A percentile compares a stretch with the other conserved stretches of the same genome.
phyloP scores from a whole-genome alignment of 1,284 basidiomycete genomes.

The Fomitopsis palustris region DNA sequence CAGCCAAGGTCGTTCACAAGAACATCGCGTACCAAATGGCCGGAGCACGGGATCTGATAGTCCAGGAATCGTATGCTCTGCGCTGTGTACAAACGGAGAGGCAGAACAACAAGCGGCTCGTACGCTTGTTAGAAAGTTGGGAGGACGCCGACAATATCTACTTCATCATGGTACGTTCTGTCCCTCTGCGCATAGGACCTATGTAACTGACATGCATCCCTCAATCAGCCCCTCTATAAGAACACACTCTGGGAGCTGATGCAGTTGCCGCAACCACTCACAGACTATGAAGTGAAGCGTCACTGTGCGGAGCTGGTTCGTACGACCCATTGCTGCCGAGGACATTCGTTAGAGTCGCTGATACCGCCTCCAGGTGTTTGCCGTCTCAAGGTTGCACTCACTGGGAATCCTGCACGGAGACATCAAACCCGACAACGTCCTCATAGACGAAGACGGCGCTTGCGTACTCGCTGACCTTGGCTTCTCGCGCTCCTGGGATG shows the following conservation, averaged over 20 bases:
- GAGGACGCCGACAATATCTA: conserved; percentile 19
- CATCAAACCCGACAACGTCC: conserved; percentile 62
- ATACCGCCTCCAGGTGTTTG: conserved; percentile 12
- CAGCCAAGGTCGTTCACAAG: conserved; percentile 7
- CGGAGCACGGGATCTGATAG: neutral
- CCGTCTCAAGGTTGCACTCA: conserved; percentile 9
- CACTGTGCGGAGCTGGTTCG: conserved; percentile 19
- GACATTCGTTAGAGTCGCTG: neutral
- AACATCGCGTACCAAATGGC: neutral
- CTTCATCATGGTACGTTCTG: conserved; percentile 22
- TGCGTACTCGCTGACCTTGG: conserved; percentile 46
- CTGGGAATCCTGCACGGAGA: conserved; percentile 33
- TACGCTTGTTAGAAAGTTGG: conserved; percentile 16
- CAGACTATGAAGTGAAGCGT: conserved; percentile 7
- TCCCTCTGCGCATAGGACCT: neutral
- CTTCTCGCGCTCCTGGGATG: neutral
- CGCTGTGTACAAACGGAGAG: no score
- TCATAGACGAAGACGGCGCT: conserved; percentile 57
- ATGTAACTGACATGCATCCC: neutral
- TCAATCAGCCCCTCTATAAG: neutral
- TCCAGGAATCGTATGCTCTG: neutral
- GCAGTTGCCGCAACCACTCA: no score
- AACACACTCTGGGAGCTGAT: neutral
- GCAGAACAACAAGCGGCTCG: neutral
- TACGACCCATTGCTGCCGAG: neutral